Evolutionary conservation across 352 stramenopile genomes (phyloP), one percentile per base, ranked within the genome.

Genomic region (Globisporangium parvum): DNA sequence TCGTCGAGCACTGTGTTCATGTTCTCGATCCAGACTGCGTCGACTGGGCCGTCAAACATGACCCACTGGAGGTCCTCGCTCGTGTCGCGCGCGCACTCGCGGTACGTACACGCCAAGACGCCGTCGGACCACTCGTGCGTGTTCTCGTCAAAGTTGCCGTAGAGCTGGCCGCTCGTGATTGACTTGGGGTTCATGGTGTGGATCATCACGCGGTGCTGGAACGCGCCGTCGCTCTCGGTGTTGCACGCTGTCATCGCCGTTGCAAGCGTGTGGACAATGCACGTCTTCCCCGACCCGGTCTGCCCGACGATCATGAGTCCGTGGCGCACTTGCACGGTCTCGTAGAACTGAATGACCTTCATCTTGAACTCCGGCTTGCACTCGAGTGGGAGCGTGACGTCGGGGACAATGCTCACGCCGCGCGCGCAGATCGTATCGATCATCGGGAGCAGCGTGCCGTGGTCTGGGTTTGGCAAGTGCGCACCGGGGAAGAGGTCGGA

Each of bases 251-350:
- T 94, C 74, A 94, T 89, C 0, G 81, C 71, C 0, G 76, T 82
- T 15, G 84, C 85, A 0, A 98, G 62, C 9, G 82, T 77, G 52
- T 93, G 82, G 0, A 97, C 85, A 2, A 96, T 91, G 61, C 86
- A 95, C n/a, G 86, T 98, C 54, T 98, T 98, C 0, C 94, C 94
- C 0, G 83, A 95, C 15, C 95, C 96, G 0, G 93, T 96, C 21
- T 94, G 75, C 0, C 94, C 94, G 4, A 98, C 94, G 53, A 98
- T 95, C 94, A 98, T 98, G 51, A 98, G 91, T 0, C 94, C 94
- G 60, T 98, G 94, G 14, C 94, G 82, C 23, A 98, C 94, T 18
- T 98, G 83, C 51, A 93, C 80, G 0, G 96, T 98, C 59, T 98
- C 94, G 68, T 98, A 98, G 41, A 98, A 92, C 67, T 98, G 90